Evolutionary conservation across 1,284 basidiomycete species (phyloP).

Genomic region (Leccinum griseonigrum): DNA sequence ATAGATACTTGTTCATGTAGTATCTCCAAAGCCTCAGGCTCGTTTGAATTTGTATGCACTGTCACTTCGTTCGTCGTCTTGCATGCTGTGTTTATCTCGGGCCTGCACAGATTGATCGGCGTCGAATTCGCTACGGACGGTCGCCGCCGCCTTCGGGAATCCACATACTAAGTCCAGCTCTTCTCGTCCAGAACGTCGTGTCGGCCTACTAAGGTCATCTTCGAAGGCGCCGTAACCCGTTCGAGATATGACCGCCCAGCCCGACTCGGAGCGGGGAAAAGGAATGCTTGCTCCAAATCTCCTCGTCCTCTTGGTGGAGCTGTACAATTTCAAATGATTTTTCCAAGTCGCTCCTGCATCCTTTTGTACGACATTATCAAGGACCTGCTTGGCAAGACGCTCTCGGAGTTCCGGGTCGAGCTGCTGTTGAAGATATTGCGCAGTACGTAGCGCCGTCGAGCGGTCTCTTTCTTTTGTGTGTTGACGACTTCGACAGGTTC

Average conservation of each 20-base stretch:
- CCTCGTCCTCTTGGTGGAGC: constrained; percentile 82
- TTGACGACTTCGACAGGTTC: constrained; percentile 53
- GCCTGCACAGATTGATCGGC: constrained; percentile 82
- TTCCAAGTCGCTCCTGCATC: constrained; percentile 76
- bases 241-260: constrained; percentile 12
- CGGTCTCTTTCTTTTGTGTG: neutral
- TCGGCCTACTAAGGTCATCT: constrained; percentile 64
- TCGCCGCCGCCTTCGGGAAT: constrained; percentile 2
- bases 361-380: constrained; percentile 91
- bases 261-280: constrained; percentile 54
- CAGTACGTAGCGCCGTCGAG: constrained; percentile 46
- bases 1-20: too few species aligned
- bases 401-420: constrained; percentile 84
- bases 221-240: constrained; percentile 11
- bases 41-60: too few species aligned
- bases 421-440: constrained; percentile 83
- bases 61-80: constrained; percentile 78
- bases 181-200: constrained; percentile 65
- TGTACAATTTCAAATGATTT: constrained; percentile 77
- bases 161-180: neutral
- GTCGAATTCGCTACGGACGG: constrained; percentile 78
- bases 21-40: too few species aligned
- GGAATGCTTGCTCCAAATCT: constrained; percentile 86
- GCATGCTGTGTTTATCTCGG: constrained; percentile 85
- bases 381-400: constrained; percentile 61